Conservation (phyloP, 2,329 filamentous ascomycete genomes). For the Colletotrichum lentis region DNA sequence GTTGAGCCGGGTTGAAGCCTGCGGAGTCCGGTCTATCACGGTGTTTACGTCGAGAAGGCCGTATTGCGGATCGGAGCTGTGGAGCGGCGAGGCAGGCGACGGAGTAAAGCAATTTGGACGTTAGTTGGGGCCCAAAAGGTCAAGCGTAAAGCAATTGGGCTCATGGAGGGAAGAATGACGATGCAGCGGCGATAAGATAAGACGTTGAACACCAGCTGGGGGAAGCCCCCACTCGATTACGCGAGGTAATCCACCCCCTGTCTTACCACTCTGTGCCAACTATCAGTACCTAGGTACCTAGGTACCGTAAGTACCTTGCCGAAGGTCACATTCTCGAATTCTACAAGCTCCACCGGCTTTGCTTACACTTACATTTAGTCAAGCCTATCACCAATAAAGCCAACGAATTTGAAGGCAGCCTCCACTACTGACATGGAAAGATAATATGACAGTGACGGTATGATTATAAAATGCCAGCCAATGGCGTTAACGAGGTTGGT, state of each 20-base stretch:
- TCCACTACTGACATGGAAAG: neutral
- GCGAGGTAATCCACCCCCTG: conserved; percentile 15
- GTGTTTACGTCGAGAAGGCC: conserved; percentile 15
- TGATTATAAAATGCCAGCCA: neutral
- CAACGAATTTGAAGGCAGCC: too few relatives aligned
- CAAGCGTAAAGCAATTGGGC: conserved; percentile 33
- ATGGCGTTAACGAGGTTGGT: neutral
- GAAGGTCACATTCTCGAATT: too few relatives aligned
- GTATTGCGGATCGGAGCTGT: conserved; percentile 27
- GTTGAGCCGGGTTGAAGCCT: neutral
- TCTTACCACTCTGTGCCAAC: neutral
- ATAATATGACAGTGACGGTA: neutral
- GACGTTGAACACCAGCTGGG: neutral
- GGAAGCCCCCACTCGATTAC: conserved; percentile 20
- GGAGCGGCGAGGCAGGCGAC: conserved; percentile 22
- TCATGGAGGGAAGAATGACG: conserved; percentile 26
- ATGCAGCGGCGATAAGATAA: conserved; percentile 34
- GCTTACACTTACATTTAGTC: too few relatives aligned
- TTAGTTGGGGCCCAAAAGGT: too few relatives aligned
- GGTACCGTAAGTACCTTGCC: too few relatives aligned
- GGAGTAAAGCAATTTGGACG: too few relatives aligned
- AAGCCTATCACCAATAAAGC: neutral
- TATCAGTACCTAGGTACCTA: too few relatives aligned
- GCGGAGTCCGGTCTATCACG: conserved; percentile 22
- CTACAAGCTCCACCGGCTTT: neutral